A percentile compares a stretch with the other conserved stretches of the same genome.
phyloP scores from a whole-genome alignment of 176 grass and related monocot genomes.

The Cenchrus purpureus region DNA sequence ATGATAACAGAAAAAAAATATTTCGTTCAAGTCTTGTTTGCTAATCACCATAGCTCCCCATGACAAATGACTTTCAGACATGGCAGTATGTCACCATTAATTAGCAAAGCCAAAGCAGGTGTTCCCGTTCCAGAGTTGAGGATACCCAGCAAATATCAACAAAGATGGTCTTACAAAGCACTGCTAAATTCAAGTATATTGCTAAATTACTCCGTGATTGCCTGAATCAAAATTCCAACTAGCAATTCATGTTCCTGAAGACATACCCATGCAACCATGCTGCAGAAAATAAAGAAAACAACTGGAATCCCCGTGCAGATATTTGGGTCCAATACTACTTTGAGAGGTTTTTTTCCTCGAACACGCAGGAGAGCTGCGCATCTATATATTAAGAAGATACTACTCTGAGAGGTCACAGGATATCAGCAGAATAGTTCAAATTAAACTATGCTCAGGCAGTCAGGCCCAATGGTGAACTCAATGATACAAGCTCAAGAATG shows the following conservation, averaged over 20 bases:
- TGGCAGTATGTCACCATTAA: conserved; percentile 1
- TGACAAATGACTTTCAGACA: neutral
- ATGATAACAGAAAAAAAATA: neutral
- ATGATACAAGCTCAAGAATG: neutral
- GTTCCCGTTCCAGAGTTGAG: neutral
- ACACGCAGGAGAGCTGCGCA: no score
- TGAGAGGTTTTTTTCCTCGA: no score
- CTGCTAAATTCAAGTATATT: neutral
- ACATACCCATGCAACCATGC: neutral
- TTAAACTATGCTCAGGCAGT: neutral
- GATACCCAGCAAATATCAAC: neutral
- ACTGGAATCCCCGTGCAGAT: neutral
- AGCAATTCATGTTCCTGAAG: neutral
- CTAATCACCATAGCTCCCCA: neutral
- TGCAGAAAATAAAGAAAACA: neutral
- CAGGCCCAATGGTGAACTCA: neutral
- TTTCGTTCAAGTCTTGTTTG: neutral
- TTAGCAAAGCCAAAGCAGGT: conserved; percentile 4
- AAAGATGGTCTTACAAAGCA: neutral
- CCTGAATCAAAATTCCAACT: neutral
- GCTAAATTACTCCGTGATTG: neutral
- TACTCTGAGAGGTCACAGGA: neutral
- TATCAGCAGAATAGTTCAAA: conserved; percentile 1
- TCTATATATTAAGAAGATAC: no score
- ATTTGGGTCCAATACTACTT: conserved; percentile 1